Evolutionary conservation across 345 rosid species (phyloP).

Genomic region (Sisymbrium irio): DNA sequence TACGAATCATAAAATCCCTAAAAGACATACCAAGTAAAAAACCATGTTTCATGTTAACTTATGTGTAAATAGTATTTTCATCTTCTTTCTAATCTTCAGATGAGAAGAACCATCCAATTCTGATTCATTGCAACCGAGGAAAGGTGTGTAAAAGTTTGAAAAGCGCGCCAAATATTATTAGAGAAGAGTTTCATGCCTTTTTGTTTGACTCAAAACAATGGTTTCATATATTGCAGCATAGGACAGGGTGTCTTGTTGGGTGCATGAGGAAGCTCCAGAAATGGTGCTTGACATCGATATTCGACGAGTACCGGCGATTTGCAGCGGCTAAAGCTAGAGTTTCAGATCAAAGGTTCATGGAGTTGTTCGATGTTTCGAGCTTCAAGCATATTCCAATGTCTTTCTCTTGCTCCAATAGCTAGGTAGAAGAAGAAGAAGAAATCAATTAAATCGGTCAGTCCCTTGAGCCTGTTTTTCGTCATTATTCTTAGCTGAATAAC

Average conservation of each 20-base stretch:
- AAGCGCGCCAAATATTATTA: not conserved
- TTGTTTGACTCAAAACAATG: not conserved
- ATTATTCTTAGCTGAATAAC: constrained; percentile 2
- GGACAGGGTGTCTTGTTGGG: constrained; percentile 92
- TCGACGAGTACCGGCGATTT: constrained; percentile 84
- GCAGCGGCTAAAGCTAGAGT: constrained; percentile 96
- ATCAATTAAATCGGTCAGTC: constrained; percentile 7
- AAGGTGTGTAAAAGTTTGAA: constrained; percentile 50
- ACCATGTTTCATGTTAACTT: not conserved
- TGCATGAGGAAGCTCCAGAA: constrained; percentile 89
- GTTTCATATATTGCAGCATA: constrained; percentile 58
- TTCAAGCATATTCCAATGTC: constrained; percentile 64
- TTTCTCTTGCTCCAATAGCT: constrained; percentile 64
- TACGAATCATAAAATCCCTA: constrained; percentile 37
- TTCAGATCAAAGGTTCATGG: constrained; percentile 92
- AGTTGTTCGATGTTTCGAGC: constrained; percentile 72
- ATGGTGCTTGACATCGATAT: constrained; percentile 83
- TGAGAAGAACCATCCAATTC: constrained; percentile 82
- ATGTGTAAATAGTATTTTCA: not conserved
- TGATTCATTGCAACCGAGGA: constrained; percentile 92
- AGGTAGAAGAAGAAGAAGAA: constrained; percentile 16
- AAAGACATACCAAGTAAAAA: not conserved
- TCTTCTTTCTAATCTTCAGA: constrained; percentile 42
- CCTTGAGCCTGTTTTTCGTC: not conserved
- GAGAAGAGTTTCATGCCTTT: not conserved